Conservation (phyloP, 2,329 filamentous ascomycete species). For the Aspergillus transmontanensis region DNA sequence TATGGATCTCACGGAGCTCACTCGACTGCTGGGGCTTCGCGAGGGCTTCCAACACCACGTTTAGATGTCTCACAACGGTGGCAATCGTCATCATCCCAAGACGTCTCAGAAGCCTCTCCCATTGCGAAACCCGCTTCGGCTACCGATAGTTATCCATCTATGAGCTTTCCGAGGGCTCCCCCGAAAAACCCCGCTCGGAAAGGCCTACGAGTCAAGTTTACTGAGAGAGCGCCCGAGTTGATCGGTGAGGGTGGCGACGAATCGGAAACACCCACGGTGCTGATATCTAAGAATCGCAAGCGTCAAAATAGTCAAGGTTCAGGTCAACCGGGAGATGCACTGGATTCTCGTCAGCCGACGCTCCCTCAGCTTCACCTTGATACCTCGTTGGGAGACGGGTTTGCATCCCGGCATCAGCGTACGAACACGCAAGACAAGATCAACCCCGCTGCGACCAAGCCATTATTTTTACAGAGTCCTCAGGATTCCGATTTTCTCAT, state of each 20-base stretch:
- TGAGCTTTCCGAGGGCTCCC: constrained; percentile 24
- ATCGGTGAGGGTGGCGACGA: constrained; percentile 94
- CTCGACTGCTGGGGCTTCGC: constrained; percentile 21
- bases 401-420: constrained; percentile 11
- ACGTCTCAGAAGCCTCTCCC: constrained; percentile 25
- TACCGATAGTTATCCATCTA: constrained; percentile 25
- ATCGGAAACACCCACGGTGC: constrained; percentile 69
- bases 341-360: constrained; percentile 18
- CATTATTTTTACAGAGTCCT: constrained; percentile 34
- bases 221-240: constrained; percentile 70
- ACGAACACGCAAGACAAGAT: constrained; percentile 17
- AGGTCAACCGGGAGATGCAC: constrained; percentile 21
- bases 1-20: constrained; percentile 21
- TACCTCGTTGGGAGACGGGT: constrained; percentile 32
- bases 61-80: constrained; percentile 40
- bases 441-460: constrained; percentile 26
- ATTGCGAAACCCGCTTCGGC: constrained; percentile 20
- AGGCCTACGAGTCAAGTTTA: constrained; percentile 74
- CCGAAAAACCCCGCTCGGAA: constrained; percentile 57
- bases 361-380: constrained; percentile 35
- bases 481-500: constrained; percentile 43
- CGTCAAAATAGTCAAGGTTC: constrained; percentile 24
- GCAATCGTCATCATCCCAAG: constrained; percentile 30
- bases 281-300: constrained; percentile 62
- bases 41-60: constrained; percentile 36